Percentiles rank a stretch among this genome's conserved stretches.
phyloP scores from a whole-genome alignment of 805 yeast genomes.

The Candida patagonica region DNA sequence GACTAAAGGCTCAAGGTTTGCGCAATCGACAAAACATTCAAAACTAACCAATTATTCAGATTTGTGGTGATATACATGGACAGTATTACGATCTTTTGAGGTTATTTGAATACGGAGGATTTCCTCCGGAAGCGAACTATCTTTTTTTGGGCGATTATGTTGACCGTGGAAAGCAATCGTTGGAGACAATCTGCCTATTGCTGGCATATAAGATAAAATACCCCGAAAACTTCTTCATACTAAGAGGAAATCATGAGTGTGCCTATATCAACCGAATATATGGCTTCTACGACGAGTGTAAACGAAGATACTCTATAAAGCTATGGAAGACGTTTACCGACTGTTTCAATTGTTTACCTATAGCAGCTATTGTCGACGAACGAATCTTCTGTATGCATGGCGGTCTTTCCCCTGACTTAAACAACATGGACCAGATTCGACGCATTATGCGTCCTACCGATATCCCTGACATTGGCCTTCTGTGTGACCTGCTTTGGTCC shows the following conservation, averaged over 20 bases:
- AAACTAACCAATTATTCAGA: slow-evolving; percentile 20
- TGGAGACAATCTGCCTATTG: slow-evolving; percentile 89
- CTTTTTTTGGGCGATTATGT: slow-evolving; percentile 94
- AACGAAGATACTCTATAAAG: slow-evolving; percentile 95
- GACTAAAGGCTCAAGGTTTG: no score
- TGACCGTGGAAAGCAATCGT: slow-evolving; percentile 95
- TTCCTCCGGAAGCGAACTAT: slow-evolving; percentile 98
- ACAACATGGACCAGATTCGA: slow-evolving; percentile 97
- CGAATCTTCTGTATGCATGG: slow-evolving; percentile 99
- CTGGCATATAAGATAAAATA: slow-evolving; percentile 95
- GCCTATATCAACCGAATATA: slow-evolving; percentile 96
- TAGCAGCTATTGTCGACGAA: slow-evolving; percentile 97
- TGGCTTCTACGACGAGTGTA: slow-evolving; percentile 96
- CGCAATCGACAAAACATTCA: no score
- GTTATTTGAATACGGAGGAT: slow-evolving; percentile 95
- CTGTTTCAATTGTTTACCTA: slow-evolving; percentile 96
- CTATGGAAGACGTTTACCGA: slow-evolving; percentile 98
- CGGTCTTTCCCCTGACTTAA: slow-evolving; percentile 93
- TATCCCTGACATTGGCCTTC: slow-evolving; percentile 93
- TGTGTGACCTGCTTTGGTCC: slow-evolving; percentile 95
- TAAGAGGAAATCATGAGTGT: slow-evolving; percentile 98
- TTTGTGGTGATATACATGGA: slow-evolving; percentile 97
- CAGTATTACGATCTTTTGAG: slow-evolving; percentile 94
- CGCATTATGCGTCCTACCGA: slow-evolving; percentile 99
- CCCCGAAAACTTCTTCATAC: slow-evolving; percentile 93